Conservation (phyloP, 2,329 filamentous ascomycete species). For the Aspergillus thermomutatus region DNA sequence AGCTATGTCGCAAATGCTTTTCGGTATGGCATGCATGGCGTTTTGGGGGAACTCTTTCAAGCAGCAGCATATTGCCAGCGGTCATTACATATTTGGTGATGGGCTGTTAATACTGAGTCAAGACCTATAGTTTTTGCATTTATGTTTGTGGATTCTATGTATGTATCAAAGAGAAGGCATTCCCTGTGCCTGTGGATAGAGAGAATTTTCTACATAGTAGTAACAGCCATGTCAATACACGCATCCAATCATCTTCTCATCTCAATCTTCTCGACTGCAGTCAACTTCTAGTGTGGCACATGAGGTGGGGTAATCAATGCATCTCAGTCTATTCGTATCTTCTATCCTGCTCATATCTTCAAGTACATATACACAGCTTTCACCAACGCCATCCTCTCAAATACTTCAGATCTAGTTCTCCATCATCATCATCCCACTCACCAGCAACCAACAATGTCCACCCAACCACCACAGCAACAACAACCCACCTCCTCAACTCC, state of each 20-base stretch:
- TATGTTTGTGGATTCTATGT: not conserved
- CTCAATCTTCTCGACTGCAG: not conserved
- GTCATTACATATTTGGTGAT: not conserved
- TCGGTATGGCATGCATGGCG: slow-evolving; percentile 12
- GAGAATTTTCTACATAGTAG: not conserved
- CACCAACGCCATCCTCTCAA: not conserved
- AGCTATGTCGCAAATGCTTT: slow-evolving; percentile 1
- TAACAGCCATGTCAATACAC: not conserved
- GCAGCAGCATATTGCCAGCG: not conserved
- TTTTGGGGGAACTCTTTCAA: slow-evolving; percentile 4
- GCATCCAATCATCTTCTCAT: not conserved
- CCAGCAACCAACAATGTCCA: slow-evolving; percentile 3
- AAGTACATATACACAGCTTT: not conserved
- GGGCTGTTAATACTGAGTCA: not conserved
- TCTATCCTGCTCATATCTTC: not conserved
- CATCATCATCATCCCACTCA: slow-evolving; percentile 2
- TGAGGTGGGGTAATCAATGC: not conserved
- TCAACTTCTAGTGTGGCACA: not conserved
- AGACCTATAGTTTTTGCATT: not conserved
- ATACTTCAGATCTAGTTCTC: not conserved
- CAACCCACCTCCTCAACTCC: not conserved
- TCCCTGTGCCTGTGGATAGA: not conserved
- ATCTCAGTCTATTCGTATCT: not conserved
- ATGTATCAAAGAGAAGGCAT: not conserved
- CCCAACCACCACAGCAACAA: slow-evolving; percentile 3